Evolutionary conservation across 2,329 filamentous ascomycete species (phyloP).

Genomic region (Chaetomiaceae sp.): DNA sequence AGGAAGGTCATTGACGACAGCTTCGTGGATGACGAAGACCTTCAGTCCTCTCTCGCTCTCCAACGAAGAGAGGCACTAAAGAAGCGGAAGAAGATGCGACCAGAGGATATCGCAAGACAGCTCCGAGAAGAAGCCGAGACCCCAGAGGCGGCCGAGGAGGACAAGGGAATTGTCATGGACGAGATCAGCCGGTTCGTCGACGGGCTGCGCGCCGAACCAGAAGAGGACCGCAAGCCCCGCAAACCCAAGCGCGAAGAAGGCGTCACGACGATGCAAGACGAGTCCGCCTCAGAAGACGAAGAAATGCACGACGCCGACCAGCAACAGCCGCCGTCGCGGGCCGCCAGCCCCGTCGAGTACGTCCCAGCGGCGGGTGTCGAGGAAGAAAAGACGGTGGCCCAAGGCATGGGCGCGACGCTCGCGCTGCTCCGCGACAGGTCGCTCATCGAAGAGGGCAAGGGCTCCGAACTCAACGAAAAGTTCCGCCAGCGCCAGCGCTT

Average conservation of each 20-base stretch:
- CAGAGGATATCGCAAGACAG: conserved; percentile 81
- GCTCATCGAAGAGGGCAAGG: conserved; percentile 62
- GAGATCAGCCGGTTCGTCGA: conserved; percentile 94
- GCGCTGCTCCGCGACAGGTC: conserved; percentile 80
- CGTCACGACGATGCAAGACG: conserved; percentile 41
- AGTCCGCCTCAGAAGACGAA: conserved; percentile 41
- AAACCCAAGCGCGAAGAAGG: conserved; percentile 39
- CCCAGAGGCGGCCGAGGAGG: conserved; percentile 39
- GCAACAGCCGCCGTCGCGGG: conserved; percentile 39
- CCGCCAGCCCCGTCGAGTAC: conserved; percentile 34
- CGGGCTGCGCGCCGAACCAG: conserved; percentile 66
- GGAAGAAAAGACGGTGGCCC: conserved; percentile 73
- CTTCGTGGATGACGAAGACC: conserved; percentile 86
- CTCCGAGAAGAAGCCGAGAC: conserved; percentile 56
- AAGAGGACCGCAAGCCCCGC: conserved; percentile 49
- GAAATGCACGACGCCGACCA: conserved; percentile 47
- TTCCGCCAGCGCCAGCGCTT: conserved; percentile 73
- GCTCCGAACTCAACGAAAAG: conserved; percentile 59
- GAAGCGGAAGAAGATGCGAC: conserved; percentile 81
- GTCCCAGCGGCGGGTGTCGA: conserved; percentile 70
- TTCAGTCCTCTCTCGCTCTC: conserved; percentile 79
- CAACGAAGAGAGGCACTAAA: conserved; percentile 81
- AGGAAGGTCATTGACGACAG: conserved; percentile 59
- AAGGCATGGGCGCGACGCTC: conserved; percentile 77
- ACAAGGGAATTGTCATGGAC: conserved; percentile 76